Conservation (phyloP, 768 basidiomycete species). For the Leccinum olivaceopallidum region DNA sequence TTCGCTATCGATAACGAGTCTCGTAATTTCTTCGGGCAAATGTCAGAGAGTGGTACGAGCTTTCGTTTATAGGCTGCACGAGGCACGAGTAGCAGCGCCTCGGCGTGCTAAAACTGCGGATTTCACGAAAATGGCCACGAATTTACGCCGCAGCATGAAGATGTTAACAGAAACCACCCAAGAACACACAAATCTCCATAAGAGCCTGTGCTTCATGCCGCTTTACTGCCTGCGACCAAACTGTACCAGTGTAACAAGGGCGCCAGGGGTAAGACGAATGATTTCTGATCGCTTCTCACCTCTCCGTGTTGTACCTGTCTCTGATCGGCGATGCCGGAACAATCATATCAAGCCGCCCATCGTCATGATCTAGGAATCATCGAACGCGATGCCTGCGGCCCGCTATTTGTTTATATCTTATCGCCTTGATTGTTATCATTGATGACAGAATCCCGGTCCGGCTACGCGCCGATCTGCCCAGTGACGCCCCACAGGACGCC, state of each 20-base stretch:
- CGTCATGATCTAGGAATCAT: constrained; percentile 3
- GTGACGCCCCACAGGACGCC: neutral
- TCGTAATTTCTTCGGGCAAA: neutral
- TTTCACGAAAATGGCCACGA: neutral
- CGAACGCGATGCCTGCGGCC: neutral
- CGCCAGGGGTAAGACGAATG: constrained; percentile 8
- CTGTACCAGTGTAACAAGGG: constrained; percentile 1
- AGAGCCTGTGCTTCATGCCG: neutral
- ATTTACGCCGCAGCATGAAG: neutral
- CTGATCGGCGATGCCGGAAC: neutral
- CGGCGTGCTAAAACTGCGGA: neutral
- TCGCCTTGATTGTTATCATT: neutral
- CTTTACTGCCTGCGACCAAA: constrained; percentile 2
- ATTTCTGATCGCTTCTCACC: neutral
- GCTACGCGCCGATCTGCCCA: neutral
- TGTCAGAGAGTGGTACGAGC: neutral
- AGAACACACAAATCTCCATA: neutral
- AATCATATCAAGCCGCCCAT: constrained; percentile 1
- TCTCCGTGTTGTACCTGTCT: neutral
- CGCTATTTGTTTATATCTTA: neutral
- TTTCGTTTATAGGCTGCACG: neutral
- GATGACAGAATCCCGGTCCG: neutral
- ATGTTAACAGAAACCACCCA: neutral
- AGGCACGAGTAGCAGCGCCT: neutral
- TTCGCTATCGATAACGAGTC: neutral